A percentile compares a stretch with the other conserved stretches of the same genome.
phyloP scores from a whole-genome alignment of 139 green algal genomes.

The Volvox africanus region DNA sequence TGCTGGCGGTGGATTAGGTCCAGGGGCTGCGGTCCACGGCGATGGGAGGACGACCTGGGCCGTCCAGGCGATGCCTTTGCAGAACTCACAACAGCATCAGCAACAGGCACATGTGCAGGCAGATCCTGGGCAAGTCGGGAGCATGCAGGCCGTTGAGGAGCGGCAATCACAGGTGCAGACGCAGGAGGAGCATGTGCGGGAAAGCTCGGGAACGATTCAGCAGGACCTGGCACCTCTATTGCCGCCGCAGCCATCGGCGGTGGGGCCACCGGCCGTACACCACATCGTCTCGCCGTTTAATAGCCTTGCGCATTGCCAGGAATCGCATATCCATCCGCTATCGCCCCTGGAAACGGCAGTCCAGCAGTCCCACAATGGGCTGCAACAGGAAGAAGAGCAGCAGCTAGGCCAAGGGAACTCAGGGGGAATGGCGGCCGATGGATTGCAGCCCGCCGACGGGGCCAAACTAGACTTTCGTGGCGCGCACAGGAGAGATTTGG shows the following conservation, averaged over 20 bases:
- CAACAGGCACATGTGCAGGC: not conserved
- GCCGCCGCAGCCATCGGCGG: not conserved
- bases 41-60: not conserved
- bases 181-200: too few species aligned
- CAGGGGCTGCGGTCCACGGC: not conserved
- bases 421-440: not conserved
- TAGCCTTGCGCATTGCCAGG: not conserved
- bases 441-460: too few species aligned
- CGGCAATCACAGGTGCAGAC: not conserved
- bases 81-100: not conserved
- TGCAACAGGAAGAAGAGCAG: not conserved
- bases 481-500: not conserved
- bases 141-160: not conserved
- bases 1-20: not conserved
- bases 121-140: not conserved
- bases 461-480: not conserved
- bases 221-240: not conserved
- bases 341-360: not conserved
- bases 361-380: not conserved
- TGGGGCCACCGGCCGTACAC: not conserved
- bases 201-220: too few species aligned
- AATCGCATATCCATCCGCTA: not conserved
- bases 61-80: not conserved
- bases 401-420: not conserved
- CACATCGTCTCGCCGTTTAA: slow-evolving; percentile 12